phyloP scores from a whole-genome alignment of 352 stramenopile species.

The Blastocystis sp. region DNA sequence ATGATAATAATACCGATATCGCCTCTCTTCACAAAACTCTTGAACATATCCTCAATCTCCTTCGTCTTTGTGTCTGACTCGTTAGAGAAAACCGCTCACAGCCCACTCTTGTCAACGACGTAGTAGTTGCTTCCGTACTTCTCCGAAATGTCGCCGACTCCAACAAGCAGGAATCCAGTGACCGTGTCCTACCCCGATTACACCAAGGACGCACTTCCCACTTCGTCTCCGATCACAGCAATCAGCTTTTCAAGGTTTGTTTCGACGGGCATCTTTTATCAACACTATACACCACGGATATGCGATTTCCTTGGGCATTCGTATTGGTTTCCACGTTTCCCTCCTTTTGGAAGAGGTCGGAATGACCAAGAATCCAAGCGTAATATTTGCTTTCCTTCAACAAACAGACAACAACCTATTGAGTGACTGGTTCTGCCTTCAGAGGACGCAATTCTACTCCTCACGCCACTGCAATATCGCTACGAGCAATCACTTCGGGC shows the following conservation, averaged over 20 bases:
- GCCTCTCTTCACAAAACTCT: constrained; percentile 15
- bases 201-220: not conserved
- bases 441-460: constrained; percentile 1
- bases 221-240: constrained; percentile 50
- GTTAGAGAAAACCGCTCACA: not conserved
- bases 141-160: constrained; percentile 31
- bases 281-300: not conserved
- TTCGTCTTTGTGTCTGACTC: constrained; percentile 31
- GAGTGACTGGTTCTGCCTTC: not conserved
- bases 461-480: not conserved
- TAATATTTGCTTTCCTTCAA: too few species aligned
- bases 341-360: not conserved
- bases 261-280: constrained; percentile 13
- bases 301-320: not conserved
- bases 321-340: constrained; percentile 12
- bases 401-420: not conserved
- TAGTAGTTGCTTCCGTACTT: constrained; percentile 50
- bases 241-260: constrained; percentile 34
- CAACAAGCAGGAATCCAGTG: constrained; percentile 51
- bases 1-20: constrained; percentile 58
- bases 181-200: constrained; percentile 44
- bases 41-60: constrained; percentile 33
- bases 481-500: constrained; percentile 17
- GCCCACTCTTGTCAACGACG: constrained; percentile 31
- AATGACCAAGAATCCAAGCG: not conserved